Evolutionary conservation across 768 basidiomycete genomes (phyloP), one percentile per base, ranked within the genome.

Genomic region (Panus rudis): DNA sequence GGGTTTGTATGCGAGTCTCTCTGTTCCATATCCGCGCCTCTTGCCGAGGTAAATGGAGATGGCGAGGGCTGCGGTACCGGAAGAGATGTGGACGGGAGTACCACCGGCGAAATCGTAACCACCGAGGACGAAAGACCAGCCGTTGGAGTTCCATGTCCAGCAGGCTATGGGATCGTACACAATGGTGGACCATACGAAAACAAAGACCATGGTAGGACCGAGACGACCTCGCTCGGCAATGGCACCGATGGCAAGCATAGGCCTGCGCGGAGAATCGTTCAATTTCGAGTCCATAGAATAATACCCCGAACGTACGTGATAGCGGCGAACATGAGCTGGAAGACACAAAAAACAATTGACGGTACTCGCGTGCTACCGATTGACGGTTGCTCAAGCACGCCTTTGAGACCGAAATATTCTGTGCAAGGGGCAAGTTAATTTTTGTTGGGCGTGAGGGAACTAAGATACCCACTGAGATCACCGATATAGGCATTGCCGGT

Each of bases 31-130:
- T 1, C 92, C 93, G 24, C 84, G 71, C 40, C 93, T 82, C 55
- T 85, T 90, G 30, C 94, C 93, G 26, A 99, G 82, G 61, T 84
- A 96, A 54, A 92, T 66, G 20, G 86, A 92, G 50, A 93, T 87
- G 10, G 88, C 93, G 25, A 98, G 75, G 2, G 89, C 94, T 1
- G 91, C 92, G 1, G 81, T 81, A 37, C 94, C 94, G 13, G 91
- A 93, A 14, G 86, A 85, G 52, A 99, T 97, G 59, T 99, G 93
- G 48, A 99, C 92, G 17, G 94, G 94, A 10, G 91, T 93, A 41
- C 94, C 94, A 22, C 93, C 93, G 7, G 93, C 93, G 48, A 94
- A 93, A 59, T 92, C 89, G 42, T 91, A 83, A 46, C 84, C 86
- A 13, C 91, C 93, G 40, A 88, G 70, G 25, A 78, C 58, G 63